Evolutionary conservation across 1,284 basidiomycete species (phyloP), one percentile per base, ranked within the genome.

Genomic region (Pseudozyma sp.): DNA sequence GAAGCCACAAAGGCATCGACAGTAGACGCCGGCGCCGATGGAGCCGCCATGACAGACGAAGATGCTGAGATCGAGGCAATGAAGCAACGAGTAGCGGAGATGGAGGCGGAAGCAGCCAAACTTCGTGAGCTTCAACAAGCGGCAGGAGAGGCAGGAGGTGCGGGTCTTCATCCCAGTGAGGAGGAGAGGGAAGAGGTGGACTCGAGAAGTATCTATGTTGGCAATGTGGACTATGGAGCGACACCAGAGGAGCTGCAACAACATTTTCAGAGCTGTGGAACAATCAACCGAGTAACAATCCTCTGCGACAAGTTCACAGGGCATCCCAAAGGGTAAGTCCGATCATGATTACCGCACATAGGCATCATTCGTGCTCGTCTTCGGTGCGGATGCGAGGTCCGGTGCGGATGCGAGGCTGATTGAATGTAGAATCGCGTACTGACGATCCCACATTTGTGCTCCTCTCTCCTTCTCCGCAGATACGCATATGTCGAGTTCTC

Each of bases 241-340:
- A 97, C 97, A 34, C 97, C 97, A 14, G 97, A 99, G 86, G 97
- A 99, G 86, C 95, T 99, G 62, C 97, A 99, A 87, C 91, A 90
- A 47, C 97, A 99, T 86, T 99, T 99, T 87, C 93, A 95, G 84
- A 91, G 95, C 31, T 98, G 95, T 85, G 97, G 97, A 7, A 95
- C 93, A 19, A 99, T 99, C 86, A 99, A 99, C 87, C 91, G 97
- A 79, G 95, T 99, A 53, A 99, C 97, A 0, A 99, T 99, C 82
- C 90, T 99, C 31, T 99, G 97, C 86, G 97, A 99, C 89, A 99
- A 99, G 87, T 99, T 97, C 86, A 98, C 96, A 16, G 97, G 97
- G 48, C 96, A 98, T 88, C 96, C 97, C 44, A 99, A 98, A 90
- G 97, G 96, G 93, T 95, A 77, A 70, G 90, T 87, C 10, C 18